Conservation (phyloP, 345 rosid species). For the Salix caprea region DNA sequence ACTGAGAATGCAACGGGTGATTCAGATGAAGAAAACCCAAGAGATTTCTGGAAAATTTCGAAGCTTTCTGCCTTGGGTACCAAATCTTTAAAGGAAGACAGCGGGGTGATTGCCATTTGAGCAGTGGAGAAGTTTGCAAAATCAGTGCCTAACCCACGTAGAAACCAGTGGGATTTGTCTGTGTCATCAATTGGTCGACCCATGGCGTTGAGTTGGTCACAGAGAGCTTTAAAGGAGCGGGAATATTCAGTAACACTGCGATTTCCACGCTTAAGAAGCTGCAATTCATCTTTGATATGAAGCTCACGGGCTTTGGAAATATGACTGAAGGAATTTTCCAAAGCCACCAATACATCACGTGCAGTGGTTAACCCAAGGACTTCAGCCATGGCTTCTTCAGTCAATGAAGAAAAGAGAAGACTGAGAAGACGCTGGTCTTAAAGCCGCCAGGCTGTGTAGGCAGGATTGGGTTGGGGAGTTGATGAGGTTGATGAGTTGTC, state of each 20-base stretch:
- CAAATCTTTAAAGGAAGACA: background rate
- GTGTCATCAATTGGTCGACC: background rate
- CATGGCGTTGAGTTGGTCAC: background rate
- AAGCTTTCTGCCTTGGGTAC: conserved; percentile 1
- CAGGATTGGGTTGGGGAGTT: background rate
- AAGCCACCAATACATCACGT: background rate
- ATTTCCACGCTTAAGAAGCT: background rate
- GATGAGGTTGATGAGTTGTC: too few relatives aligned
- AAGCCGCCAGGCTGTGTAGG: too few relatives aligned
- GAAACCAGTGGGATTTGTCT: background rate
- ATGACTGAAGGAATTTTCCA: background rate
- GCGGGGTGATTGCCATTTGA: background rate
- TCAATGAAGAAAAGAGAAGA: background rate
- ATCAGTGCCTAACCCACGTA: background rate
- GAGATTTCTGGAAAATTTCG: background rate
- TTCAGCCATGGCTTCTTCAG: background rate
- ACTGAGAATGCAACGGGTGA: background rate
- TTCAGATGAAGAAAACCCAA: background rate
- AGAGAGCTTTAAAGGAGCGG: background rate
- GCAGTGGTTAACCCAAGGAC: background rate
- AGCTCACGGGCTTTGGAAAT: background rate
- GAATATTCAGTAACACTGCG: background rate
- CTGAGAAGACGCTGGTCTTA: background rate
- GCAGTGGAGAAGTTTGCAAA: background rate
- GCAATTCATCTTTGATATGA: background rate